Evolutionary conservation across 2,329 filamentous ascomycete species (phyloP), one percentile per base, ranked within the genome.

Genomic region (Leptographium radiaticola): DNA sequence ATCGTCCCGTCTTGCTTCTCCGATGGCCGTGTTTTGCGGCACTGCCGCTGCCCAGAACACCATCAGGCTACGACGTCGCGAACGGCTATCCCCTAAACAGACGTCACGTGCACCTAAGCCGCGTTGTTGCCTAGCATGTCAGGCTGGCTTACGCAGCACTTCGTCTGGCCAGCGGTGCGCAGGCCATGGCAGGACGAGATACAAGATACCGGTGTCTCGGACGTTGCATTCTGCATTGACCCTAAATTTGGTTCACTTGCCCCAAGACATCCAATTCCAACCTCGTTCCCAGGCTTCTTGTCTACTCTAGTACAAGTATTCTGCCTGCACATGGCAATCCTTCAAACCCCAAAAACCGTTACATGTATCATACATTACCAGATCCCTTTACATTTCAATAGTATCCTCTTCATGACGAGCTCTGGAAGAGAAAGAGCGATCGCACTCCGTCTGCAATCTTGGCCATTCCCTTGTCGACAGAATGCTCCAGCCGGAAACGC

Each of bases 401-500:
- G 7, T 20, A 10, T 16, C 40, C 16, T 11, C 6, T 45, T 30
- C 6, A 12, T 13, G 10, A 31, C 2, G 6, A 20, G 18, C 43
- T 30, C 12, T 36, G 34, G 33, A 55, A 56, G 2, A 53, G 44
- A 40, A 59, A 55, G 13, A 60, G 53, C 2, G 55, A 52, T 39
- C 56, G 56, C 30, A 60, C 53, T 4, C 56, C 55, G 11, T 55
- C 55, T 10, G 56, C 56, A 38, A 60, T 53, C 34, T 54, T 57
- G 36, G 51, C 31, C 56, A 60, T 56, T 50, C 56, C 44, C 56
- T 58, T 59, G 52, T 60, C 57, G 25, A 59, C 55, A 11, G 56
- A 49, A 15, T 51, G 42, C 51, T 60, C 56, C 20, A 57, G 50
- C 11, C 57, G 57, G 43, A 56, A 52, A 15, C 53, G 55, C 11